phyloP scores from a whole-genome alignment of 805 yeast species.

The Wilhelminamyces savonicus region DNA sequence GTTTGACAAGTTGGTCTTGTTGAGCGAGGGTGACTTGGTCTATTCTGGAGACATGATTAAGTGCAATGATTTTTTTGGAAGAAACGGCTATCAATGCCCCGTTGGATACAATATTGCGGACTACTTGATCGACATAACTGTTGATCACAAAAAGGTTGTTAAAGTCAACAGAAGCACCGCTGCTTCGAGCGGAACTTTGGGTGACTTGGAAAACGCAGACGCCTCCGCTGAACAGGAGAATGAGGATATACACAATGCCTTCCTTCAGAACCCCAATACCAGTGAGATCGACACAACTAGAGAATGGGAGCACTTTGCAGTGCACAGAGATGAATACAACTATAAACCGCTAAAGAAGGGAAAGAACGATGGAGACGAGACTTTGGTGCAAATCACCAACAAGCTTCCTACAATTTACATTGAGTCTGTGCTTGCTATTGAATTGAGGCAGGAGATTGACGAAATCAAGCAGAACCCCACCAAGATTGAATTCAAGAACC shows the following conservation, averaged over 20 bases:
- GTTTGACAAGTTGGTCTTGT: slow-evolving; percentile 74
- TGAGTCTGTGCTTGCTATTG: slow-evolving; percentile 36
- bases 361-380: slow-evolving; percentile 14
- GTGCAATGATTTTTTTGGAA: slow-evolving; percentile 69
- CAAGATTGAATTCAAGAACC: slow-evolving; percentile 20
- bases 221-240: slow-evolving; percentile 3
- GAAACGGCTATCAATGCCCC: slow-evolving; percentile 79
- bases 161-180: slow-evolving; percentile 9
- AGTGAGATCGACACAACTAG: slow-evolving; percentile 53
- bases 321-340: slow-evolving; percentile 66
- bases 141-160: slow-evolving; percentile 43
- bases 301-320: slow-evolving; percentile 85
- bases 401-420: slow-evolving; percentile 28
- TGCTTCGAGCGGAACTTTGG: too few species aligned
- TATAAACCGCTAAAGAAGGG: slow-evolving; percentile 12
- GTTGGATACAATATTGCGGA: slow-evolving; percentile 91
- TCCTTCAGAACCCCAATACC: slow-evolving; percentile 13
- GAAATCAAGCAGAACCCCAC: slow-evolving; percentile 17
- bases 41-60: slow-evolving; percentile 81
- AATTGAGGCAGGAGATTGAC: slow-evolving; percentile 33
- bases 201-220: slow-evolving; percentile 4
- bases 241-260: slow-evolving; percentile 24
- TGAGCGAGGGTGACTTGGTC: slow-evolving; percentile 80
- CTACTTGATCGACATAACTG: slow-evolving; percentile 84
- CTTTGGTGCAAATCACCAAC: slow-evolving; percentile 10